A percentile compares a stretch with the other conserved stretches of the same genome.
Conservation (phyloP, 2,329 filamentous ascomycete genomes). For the Fusarium protoensiforme region DNA sequence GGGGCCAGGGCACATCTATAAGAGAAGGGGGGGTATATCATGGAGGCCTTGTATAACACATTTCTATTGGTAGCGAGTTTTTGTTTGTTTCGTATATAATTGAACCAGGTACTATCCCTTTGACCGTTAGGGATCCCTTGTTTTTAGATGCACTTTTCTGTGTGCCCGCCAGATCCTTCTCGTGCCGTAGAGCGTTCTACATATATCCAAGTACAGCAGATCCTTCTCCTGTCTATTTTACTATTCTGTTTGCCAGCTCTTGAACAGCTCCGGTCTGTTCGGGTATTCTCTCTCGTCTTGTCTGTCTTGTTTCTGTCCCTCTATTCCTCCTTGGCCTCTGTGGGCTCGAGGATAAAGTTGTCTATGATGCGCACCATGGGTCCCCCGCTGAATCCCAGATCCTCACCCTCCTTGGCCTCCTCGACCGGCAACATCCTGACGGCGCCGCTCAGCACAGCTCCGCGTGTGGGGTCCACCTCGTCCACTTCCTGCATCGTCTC, state of each 20-base stretch:
- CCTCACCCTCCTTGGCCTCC: constrained; percentile 74
- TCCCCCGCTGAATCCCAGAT: constrained; percentile 77
- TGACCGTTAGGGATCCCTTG: neutral
- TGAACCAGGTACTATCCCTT: neutral
- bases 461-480: constrained; percentile 73
- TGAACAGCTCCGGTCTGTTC: constrained; percentile 23
- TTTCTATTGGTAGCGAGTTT: constrained; percentile 10
- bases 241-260: neutral
- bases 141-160: neutral
- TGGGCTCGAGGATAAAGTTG: constrained; percentile 79
- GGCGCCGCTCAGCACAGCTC: constrained; percentile 89
- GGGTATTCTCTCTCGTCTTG: constrained; percentile 28
- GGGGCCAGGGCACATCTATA: constrained; percentile 64
- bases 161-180: neutral
- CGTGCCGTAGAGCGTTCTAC: constrained; percentile 7
- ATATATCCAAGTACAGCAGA: constrained; percentile 7
- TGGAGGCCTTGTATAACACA: constrained; percentile 17
- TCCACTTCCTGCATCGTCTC: constrained; percentile 84
- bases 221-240: neutral
- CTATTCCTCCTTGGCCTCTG: constrained; percentile 24
- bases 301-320: neutral
- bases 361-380: constrained; percentile 91
- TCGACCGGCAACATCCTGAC: constrained; percentile 90
- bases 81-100: neutral
- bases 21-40: constrained; percentile 1